These are phyloP conservation scores for Telfairia occidentalis DNA, from an alignment of 331 rosid genomes.

Conservation along the genomic window DNA sequence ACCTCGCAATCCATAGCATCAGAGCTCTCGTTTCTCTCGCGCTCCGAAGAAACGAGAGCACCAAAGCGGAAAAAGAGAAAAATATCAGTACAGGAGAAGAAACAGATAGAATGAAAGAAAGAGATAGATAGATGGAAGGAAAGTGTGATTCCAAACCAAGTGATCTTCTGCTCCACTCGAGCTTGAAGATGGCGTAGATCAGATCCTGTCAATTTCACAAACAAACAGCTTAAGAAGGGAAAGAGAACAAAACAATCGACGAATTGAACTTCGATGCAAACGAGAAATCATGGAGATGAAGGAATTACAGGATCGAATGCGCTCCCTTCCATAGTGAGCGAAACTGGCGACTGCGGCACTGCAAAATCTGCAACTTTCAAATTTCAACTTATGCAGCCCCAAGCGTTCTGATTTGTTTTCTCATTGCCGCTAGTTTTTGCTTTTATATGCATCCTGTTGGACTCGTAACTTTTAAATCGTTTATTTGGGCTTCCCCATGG, in stretches of 20 bases:
- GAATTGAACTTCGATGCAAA: background rate
- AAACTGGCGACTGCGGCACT: background rate
- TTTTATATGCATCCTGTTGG: background rate
- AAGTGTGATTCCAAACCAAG: slow-evolving; percentile 29
- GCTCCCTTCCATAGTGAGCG: slow-evolving; percentile 36
- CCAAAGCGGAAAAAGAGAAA: background rate
- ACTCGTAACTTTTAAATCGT: background rate
- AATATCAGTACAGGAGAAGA: background rate
- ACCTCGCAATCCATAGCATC: slow-evolving; percentile 33
- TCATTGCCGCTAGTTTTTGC: background rate
- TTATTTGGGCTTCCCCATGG: background rate
- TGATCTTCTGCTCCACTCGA: slow-evolving; percentile 51
- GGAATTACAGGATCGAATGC: slow-evolving; percentile 45
- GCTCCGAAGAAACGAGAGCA: slow-evolving; percentile 19
- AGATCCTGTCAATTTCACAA: slow-evolving; percentile 34
- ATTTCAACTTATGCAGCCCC: background rate
- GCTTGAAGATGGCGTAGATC: slow-evolving; percentile 64
- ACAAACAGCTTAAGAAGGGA: background rate
- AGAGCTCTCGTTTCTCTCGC: slow-evolving; percentile 23
- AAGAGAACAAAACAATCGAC: background rate
- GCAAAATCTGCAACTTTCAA: background rate
- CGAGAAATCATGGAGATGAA: background rate
- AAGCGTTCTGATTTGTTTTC: background rate
- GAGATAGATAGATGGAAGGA: background rate
- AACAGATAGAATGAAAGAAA: background rate